Percentiles rank a stretch among this genome's conserved stretches.
These are phyloP conservation scores for Dryadomyces quercivorus DNA, from an alignment of 2,329 filamentous ascomycete genomes.

Conservation along the genomic window DNA sequence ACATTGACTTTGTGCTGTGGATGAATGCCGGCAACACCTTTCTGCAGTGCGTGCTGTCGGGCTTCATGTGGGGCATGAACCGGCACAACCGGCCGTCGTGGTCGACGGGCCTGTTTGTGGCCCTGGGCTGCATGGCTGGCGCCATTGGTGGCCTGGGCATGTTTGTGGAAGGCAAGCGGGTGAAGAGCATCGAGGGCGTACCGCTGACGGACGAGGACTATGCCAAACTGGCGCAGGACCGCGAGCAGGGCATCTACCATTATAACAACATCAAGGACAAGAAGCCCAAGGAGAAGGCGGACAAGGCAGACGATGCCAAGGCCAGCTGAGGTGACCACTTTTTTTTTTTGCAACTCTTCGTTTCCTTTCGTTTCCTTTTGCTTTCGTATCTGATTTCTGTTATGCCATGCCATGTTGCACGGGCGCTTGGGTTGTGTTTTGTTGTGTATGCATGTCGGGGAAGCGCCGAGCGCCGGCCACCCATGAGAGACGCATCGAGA, in stretches of 20 bases:
- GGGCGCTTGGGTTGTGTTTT: no score
- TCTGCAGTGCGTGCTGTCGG: slow-evolving; percentile 59
- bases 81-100: slow-evolving; percentile 63
- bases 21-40: slow-evolving; percentile 69
- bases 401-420: no score
- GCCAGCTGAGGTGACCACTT: no score
- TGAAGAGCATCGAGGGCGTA: slow-evolving; percentile 62
- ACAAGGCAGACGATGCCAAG: no score
- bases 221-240: slow-evolving; percentile 36
- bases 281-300: slow-evolving; percentile 29
- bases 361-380: no score
- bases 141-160: slow-evolving; percentile 57
- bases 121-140: slow-evolving; percentile 57
- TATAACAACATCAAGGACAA: slow-evolving; percentile 45
- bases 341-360: no score
- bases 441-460: no score
- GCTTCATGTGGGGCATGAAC: slow-evolving; percentile 75
- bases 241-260: slow-evolving; percentile 43
- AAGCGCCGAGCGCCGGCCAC: no score
- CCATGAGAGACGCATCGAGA: no score
- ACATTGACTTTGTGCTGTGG: slow-evolving; percentile 70
- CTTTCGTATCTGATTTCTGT: no score
- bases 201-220: slow-evolving; percentile 45
- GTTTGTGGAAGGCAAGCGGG: slow-evolving; percentile 57
- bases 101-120: slow-evolving; percentile 70